Base-by-base conservation (phyloP, 179 eudicot species). In the Vitellaria paradoxa region DNA sequence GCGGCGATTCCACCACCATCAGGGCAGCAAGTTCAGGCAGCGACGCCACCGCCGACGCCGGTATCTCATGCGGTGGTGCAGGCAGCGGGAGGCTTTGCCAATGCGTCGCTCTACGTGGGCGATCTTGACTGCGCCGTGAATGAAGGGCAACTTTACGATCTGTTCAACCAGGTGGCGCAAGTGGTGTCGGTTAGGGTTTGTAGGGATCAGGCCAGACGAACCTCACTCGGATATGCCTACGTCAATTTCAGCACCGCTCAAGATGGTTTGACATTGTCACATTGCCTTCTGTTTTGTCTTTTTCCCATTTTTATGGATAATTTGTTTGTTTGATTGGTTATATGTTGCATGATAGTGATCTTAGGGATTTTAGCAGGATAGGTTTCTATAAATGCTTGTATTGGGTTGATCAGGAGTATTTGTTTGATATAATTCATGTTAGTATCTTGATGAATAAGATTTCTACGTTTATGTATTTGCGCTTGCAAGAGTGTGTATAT, bases 51-150 rank as follows among this genome's bases (percentile, higher is more conserved):
- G 23, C 45, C 63, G 11, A n/a, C 45, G 73, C 45, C 73, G n/a
- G 12, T 57, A 1, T 40, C 17, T 14, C 23, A 3, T 21, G 23
- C 53, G 17, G 7, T 56, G 37, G 21, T 26, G 30, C 14, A 12
- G 65, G 65, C 15, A 0, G 65, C 50, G 1, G 65, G 76, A n/a
- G 65, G 30, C 17, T 21, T 69, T 42, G 6, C 18, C 9, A 82
- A 82, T 21, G 57, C 84, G 65, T 83, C 95, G 21, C 73, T 90
- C 57, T 90, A 90, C 75, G 94, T 90, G 2, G 94, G 94, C 1
- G 94, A 90, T 80, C 78, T 90, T 46, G 94, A 90, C 8, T 9
- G 18, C 13, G 84, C 49, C 49, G 91, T 89, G 74, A 79, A 87
- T 17, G 76, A 72, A 7, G 52, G 65, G 52, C 76, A 72, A 57